Evolutionary conservation across 2,329 filamentous ascomycete species (phyloP), one percentile per base, ranked within the genome.

Genomic region (Keithomyces neogunnii): DNA sequence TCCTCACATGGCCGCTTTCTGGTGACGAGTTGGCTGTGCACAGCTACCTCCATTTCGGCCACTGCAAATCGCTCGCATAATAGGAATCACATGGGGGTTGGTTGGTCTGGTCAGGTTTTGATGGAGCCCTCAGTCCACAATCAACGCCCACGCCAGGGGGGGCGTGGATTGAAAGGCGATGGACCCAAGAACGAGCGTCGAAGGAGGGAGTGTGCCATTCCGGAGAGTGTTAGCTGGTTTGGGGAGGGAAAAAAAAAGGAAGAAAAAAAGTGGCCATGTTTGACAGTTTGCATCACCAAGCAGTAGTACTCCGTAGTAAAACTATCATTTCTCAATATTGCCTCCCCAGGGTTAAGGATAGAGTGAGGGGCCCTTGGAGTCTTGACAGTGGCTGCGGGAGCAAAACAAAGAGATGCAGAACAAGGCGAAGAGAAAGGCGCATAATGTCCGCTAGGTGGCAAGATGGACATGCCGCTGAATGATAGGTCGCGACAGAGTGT

Each of bases 21-120:
- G 35, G 36, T 7, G 9, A 38, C 8, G 19, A 6, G 9, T n/a
- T 53, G 38, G 46, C 46, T 29, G 28, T 39, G 40, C 29, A 19
- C 46, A 49, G 49, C 46, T 43, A 51, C 52, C 52, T 51, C 50
- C 43, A 51, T 53, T 43, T 48, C 52, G 52, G 52, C 52, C 52
- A 53, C 49, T 30, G 26, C 29, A 19, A 45, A 39, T 38, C 33
- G 45, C 38, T 45, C 33, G 45, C 50, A 44, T 47, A 35, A n/a
- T 4, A 45, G 47, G 13, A 8, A 42, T 13, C 49, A 47, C 49
- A 51, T 33, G 49, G 30, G 31, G 9, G 9, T 26, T 30, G 29
- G 39, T 36, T 45, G 9, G 38, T 47, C 47, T 26, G 44, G 36
- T 26, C 36, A 43, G 35, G 28, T 36, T 40, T 28, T 28, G 28